phyloP scores from a whole-genome alignment of 805 yeast genomes.

The Candida chilensis region DNA sequence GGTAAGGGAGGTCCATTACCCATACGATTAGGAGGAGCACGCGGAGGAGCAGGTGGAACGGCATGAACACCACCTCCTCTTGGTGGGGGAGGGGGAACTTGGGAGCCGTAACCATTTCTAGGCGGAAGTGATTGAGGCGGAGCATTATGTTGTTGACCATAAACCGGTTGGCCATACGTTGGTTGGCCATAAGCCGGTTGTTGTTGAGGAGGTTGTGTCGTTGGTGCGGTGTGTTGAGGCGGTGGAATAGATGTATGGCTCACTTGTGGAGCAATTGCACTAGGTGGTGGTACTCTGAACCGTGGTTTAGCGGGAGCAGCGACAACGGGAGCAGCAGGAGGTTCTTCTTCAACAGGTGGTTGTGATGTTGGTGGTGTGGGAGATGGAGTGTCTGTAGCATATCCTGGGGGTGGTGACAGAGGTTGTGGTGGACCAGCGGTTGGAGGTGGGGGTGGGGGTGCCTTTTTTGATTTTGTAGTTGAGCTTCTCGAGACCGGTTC shows the following conservation, averaged over 20 bases:
- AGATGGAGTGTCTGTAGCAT: slow-evolving; percentile 3
- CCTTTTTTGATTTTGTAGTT: slow-evolving; percentile 13
- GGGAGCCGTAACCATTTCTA: slow-evolving; percentile 1
- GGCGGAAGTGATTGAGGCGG: slow-evolving; percentile 1
- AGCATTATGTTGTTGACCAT: slow-evolving; percentile 2
- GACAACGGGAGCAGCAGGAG: slow-evolving; percentile 4
- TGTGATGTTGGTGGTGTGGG: slow-evolving; percentile 6
- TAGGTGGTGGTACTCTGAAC: slow-evolving; percentile 27
- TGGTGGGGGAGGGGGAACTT: neutral
- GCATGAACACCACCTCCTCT: slow-evolving; percentile 4
- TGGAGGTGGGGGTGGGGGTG: slow-evolving; percentile 12
- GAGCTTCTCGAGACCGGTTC: slow-evolving; percentile 12
- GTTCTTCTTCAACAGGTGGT: slow-evolving; percentile 4
- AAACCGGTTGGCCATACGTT: neutral
- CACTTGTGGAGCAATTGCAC: slow-evolving; percentile 6
- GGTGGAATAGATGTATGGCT: neutral
- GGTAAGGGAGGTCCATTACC: slow-evolving; percentile 4
- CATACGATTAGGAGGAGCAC: slow-evolving; percentile 7
- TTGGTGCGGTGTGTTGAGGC: slow-evolving; percentile 2
- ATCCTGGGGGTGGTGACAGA: slow-evolving; percentile 4
- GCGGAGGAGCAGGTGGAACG: slow-evolving; percentile 16
- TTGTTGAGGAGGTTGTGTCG: slow-evolving; percentile 3
- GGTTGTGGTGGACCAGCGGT: slow-evolving; percentile 7
- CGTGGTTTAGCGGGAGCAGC: slow-evolving; percentile 8
- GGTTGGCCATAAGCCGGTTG: slow-evolving; percentile 1